Percentiles rank a stretch among this genome's conserved stretches.
phyloP scores from a whole-genome alignment of 805 yeast genomes.

The Candida insectorum region DNA sequence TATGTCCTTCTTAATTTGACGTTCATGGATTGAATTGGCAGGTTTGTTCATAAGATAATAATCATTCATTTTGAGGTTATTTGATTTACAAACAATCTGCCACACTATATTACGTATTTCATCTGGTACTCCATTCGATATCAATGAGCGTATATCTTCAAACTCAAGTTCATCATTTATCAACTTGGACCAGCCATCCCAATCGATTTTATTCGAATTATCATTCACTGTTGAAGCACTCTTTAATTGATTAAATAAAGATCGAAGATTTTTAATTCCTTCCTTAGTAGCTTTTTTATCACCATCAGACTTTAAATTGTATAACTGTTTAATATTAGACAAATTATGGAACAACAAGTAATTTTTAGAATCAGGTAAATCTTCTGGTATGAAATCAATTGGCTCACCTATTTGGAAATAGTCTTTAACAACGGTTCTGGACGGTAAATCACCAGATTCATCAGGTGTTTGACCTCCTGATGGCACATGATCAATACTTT shows the following conservation, averaged over 20 bases:
- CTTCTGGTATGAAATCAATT: conserved; percentile 9
- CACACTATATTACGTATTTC: conserved; percentile 87
- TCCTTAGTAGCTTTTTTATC: conserved; percentile 26
- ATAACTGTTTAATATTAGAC: conserved; percentile 51
- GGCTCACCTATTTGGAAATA: conserved; percentile 8
- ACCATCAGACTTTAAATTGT: conserved; percentile 42
- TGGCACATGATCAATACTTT: too few relatives aligned
- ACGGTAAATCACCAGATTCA: conserved; percentile 4
- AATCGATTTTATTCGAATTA: conserved; percentile 44
- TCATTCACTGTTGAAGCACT: conserved; percentile 13
- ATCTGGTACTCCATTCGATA: conserved; percentile 76
- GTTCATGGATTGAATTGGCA: conserved; percentile 60
- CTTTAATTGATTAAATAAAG: conserved; percentile 22
- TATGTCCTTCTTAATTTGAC: conserved; percentile 76
- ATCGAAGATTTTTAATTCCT: conserved; percentile 35
- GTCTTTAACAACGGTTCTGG: conserved; percentile 7
- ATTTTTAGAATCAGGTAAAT: neutral
- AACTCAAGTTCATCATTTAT: conserved; percentile 72
- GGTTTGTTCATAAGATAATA: conserved; percentile 50
- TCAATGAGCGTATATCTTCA: conserved; percentile 59
- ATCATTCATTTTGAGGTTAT: conserved; percentile 60
- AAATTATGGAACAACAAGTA: conserved; percentile 30
- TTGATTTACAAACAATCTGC: conserved; percentile 84
- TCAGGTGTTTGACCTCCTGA: conserved; percentile 1
- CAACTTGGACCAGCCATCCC: conserved; percentile 87